Conservation (phyloP, 768 basidiomycete genomes). For the Pilatotrama ljubarskyi region DNA sequence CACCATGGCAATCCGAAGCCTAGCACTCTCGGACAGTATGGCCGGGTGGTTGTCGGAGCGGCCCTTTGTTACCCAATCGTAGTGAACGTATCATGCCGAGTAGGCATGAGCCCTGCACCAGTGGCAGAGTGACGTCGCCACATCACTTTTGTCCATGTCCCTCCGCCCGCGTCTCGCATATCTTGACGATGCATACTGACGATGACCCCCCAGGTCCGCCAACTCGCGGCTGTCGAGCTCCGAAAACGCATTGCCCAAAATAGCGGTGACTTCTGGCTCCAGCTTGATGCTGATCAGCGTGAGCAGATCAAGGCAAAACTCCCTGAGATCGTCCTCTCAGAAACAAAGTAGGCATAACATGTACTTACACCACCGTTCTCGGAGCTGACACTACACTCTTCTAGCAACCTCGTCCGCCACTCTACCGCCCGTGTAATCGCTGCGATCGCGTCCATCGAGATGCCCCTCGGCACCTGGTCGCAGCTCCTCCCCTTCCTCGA, state of each 20-base stretch:
- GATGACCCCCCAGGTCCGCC: slow-evolving; percentile 71
- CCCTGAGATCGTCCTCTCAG: slow-evolving; percentile 73
- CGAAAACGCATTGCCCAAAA: slow-evolving; percentile 86
- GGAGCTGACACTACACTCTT: slow-evolving; percentile 12
- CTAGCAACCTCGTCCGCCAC: slow-evolving; percentile 87
- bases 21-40: too few species aligned
- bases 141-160: not conserved
- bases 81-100: too few species aligned
- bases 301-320: slow-evolving; percentile 83
- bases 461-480: slow-evolving; percentile 78
- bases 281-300: slow-evolving; percentile 64
- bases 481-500: slow-evolving; percentile 87
- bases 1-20: too few species aligned
- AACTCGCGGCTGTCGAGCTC: slow-evolving; percentile 95
- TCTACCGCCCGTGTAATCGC: slow-evolving; percentile 91
- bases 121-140: too few species aligned
- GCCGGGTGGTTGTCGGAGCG: too few species aligned
- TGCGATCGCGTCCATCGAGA: slow-evolving; percentile 87
- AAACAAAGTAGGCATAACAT: slow-evolving; percentile 64
- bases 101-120: too few species aligned
- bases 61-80: too few species aligned
- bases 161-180: not conserved
- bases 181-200: not conserved
- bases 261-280: slow-evolving; percentile 81
- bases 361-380: slow-evolving; percentile 3